Percentiles rank a stretch among this genome's conserved stretches.
Conservation (phyloP, 129 eudicot species). For the carrot (Daucus carota) region DH1_v3.0 NC_030389.2:3504001-3504500, state of each 20-base stretch:
- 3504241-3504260: conserved; percentile 1
- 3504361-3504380: conserved; percentile 71
- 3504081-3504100: neutral
- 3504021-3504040: neutral
- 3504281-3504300: neutral
- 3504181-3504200: neutral
- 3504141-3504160: neutral
- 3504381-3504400: conserved; percentile 68
- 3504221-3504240: neutral
- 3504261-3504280: neutral
- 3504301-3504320: neutral
- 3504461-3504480: conserved; percentile 15
- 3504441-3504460: conserved; percentile 44
- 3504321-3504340: neutral
- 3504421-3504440: conserved; percentile 49
- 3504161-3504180: neutral
- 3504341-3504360: conserved; percentile 19
- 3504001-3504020: neutral
- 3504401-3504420: conserved; percentile 57
- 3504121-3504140: neutral
- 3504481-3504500: conserved; percentile 18
- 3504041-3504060: neutral
- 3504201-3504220: neutral
- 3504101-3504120: neutral
- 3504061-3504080: neutral